Evolutionary conservation across 352 stramenopile species (phyloP), one percentile per base, ranked within the genome.

Genomic region (Pythium coloratum): DNA sequence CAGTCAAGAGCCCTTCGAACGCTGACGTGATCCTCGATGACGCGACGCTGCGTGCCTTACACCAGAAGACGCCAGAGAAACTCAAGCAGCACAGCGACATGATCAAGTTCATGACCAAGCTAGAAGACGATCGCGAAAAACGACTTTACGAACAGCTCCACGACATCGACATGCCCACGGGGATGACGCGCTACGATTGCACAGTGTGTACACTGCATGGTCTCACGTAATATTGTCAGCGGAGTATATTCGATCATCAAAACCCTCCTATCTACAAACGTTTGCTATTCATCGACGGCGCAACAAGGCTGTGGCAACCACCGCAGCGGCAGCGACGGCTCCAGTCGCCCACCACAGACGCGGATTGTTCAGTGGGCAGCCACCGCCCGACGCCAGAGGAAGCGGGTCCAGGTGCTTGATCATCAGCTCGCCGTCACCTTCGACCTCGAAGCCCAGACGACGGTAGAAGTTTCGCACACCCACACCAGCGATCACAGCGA

Each of bases 391-490:
- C 7, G 65, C 30, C 54, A 7, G 55, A 51, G 54, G 42, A 36
- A 50, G 32, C 20, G 10, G 24, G 13, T 54, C 34, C 0, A 96
- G 64, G 56, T 91, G 75, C 66, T 96, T 96, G 67, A 95, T 92
- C 84, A 96, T 94, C 33, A 93, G 67, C 56, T 95, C 89, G 1
- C 87, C 89, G 6, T 95, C 82, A 20, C 84, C 84, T 75, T 95
- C 86, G 20, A 96, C 78, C 64, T 94, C 86, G 69, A 95, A 97
- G 6, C 91, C 91, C 47, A 96, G 71, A 13, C 83, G 80, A n/a
- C 89, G 78, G 67, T 97, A 97, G 62, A 97, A 97, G 65, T 96
- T 95, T 32, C 91, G 85, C 49, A 96, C 89, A 46, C 91, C 91
- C n/a, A 97, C 87, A 49, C 91, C 91, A 9, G 87, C 86, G 59